phyloP scores from a whole-genome alignment of 129 eudicot genomes.

The Smallanthus sonchifolius region DNA sequence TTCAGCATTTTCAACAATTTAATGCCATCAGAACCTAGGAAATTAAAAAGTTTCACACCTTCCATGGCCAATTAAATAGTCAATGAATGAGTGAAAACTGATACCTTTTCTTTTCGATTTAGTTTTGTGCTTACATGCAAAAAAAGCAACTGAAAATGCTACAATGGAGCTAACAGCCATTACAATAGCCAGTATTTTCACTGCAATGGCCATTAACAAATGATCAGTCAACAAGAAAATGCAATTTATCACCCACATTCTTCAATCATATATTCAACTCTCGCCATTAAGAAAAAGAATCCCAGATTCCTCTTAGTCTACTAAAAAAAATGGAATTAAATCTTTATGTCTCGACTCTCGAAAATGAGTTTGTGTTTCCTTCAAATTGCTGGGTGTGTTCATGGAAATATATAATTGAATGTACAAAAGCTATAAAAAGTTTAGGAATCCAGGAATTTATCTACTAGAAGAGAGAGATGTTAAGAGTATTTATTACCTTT shows the following conservation, averaged over 20 bases:
- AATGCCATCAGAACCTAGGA: slow-evolving; percentile 40
- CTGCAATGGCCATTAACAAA: slow-evolving; percentile 33
- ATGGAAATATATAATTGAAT: background rate
- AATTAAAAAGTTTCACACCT: background rate
- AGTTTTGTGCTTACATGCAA: slow-evolving; percentile 41
- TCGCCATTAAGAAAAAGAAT: background rate
- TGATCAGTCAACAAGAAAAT: background rate
- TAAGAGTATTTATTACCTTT: background rate
- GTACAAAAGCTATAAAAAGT: background rate
- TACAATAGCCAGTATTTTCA: slow-evolving; percentile 33
- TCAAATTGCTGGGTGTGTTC: background rate
- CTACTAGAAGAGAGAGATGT: background rate
- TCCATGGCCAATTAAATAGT: background rate
- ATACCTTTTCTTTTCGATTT: slow-evolving; percentile 58
- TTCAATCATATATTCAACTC: background rate
- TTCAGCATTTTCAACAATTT: slow-evolving; percentile 46
- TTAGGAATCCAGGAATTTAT: background rate
- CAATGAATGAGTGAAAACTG: background rate
- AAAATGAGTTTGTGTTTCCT: background rate
- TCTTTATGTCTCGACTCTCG: background rate
- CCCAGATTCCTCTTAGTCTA: background rate
- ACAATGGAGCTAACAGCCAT: slow-evolving; percentile 47
- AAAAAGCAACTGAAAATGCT: slow-evolving; percentile 38
- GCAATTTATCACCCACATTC: no score
- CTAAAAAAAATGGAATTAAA: background rate